Evolutionary conservation across 176 grass and related monocot species (phyloP).

Genomic region (Thalia dealbata): DNA sequence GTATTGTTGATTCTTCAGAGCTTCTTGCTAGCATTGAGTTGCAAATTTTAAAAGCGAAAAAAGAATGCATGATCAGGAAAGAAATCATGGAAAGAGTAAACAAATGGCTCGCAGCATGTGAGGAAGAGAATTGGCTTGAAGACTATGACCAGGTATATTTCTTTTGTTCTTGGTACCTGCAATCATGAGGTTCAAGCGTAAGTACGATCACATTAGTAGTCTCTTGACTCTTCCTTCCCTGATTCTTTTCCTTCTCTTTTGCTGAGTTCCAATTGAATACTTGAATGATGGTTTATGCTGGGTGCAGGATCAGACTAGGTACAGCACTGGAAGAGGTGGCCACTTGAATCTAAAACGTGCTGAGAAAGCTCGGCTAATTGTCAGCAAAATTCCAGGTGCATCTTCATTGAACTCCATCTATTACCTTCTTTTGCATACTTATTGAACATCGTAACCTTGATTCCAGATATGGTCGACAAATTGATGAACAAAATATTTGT

Average conservation of each 20-base stretch:
- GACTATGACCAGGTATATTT: slow-evolving; percentile 5
- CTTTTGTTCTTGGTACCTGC: neutral
- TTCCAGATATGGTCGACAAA: slow-evolving; percentile 41
- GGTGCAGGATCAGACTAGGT: slow-evolving; percentile 47
- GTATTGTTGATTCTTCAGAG: slow-evolving; percentile 43
- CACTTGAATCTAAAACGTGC: slow-evolving; percentile 55
- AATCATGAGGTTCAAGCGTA: neutral
- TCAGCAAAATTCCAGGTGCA: slow-evolving; percentile 48
- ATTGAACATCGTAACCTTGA: neutral
- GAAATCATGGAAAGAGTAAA: slow-evolving; percentile 57
- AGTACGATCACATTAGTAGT: too few relatives aligned
- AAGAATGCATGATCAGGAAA: slow-evolving; percentile 38
- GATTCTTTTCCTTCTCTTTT: neutral
- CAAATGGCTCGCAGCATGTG: slow-evolving; percentile 58
- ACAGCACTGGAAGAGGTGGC: slow-evolving; percentile 41
- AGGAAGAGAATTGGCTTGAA: slow-evolving; percentile 49
- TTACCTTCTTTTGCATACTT: neutral
- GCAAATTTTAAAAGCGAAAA: slow-evolving; percentile 41
- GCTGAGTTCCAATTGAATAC: neutral
- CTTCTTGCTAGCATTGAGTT: slow-evolving; percentile 46
- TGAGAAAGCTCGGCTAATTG: slow-evolving; percentile 41
- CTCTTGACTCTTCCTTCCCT: neutral
- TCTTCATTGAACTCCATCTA: neutral
- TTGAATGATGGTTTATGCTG: neutral
- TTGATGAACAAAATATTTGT: slow-evolving; percentile 35